Base-by-base conservation (phyloP, 345 rosid species). In the Eucalyptus grandis region DNA sequence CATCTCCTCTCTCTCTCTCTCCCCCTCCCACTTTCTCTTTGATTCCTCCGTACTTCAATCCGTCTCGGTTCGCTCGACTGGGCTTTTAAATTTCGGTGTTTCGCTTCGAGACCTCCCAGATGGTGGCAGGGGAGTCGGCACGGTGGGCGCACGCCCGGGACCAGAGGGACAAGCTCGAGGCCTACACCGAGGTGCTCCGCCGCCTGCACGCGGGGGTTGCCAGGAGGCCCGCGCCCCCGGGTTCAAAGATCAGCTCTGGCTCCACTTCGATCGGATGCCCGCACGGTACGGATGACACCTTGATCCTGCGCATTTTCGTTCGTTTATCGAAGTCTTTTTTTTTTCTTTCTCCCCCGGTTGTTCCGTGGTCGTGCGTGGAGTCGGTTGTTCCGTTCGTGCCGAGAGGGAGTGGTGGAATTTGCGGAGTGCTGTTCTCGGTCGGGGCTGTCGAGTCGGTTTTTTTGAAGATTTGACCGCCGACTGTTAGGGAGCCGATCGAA, bases 231-330 rank as follows among this genome's bases (percentile, higher is more conserved):
- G 81, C 92, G 90, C 92, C 83, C 94, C 97, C 87, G 98, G 94
- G 72, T 98, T 98, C 31, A 98, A 96, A 54, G 98, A 98, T 94
- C 96, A 95, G 90, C 99, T 98, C 58, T 98, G 99, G 98, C 95
- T 96, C 89, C 99, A 98, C 93, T 97, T 98, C 94, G 93, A 98
- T 92, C 98, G 99, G 81, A 94, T 98, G 47, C 99, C 99, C 89
- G 97, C 99, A 88, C 94, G 99, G 99, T 98, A 92, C 60, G n/a
- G 50, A 15, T 11, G 27, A 11, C 47, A 21, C 9, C 83, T 77
- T 22, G 83, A 77, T 72, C 83, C 83, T 72, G 46, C 82, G 26
- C 46, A 10, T 77, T 77, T 77, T 77, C 47, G 27, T 24, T 50
- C 17, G 40, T 12, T 86, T 53, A 53, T 9, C 22, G 85, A 54